Base-by-base conservation (phyloP, 495 filamentous ascomycete genomes). In the Trichocladium uniseriatum region DNA sequence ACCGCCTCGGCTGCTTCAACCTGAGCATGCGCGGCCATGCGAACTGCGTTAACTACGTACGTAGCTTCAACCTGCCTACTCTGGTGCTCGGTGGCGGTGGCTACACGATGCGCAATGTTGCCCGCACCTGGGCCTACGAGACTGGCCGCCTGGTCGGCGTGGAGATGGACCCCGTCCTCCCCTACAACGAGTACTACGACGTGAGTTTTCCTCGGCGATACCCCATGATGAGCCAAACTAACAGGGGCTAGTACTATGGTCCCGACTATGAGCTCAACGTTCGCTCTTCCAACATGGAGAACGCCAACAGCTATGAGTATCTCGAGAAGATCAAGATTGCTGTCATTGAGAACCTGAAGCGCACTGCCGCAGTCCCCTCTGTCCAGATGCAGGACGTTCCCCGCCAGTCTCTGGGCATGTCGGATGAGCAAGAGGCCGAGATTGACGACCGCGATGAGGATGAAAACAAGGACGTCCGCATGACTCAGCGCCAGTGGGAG, bases 91-190 rank as follows among this genome's bases (percentile, higher is more conserved):
- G 92, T 31, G 92, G 92, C 31, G 92, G 92, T 57, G 92, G 92
- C 18, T 99, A 99, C 65, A 99, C 94, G 7, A 99, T 99, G 92
- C 81, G 92, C 22, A 99, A 99, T 52, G 92, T 99, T 24, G 87
- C 91, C 18, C 83, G 94, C 48, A 95, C 92, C 5, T 99, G 92
- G 92, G 90, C 92, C 5, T 97, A 81, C 62, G 92, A 99, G 65
- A 97, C 92, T 6, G 94, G 94, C 51, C 75, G 87, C 27, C 79
- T 97, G 16, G 87, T 97, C 14, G 87, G 86, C 28, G 78, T 87
- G 21, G 76, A 82, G 42, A 83, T 99, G 70, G 76, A 77, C 13
- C 75, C 84, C 1, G 81, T 87, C 2, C 73, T 99, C n/a, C 92
- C 92, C 0, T 99, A 86, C 63, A 97, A 95, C 48, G 92, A 99